Conservation (phyloP, 495 filamentous ascomycete species). For the Zalerion maritima region DNA sequence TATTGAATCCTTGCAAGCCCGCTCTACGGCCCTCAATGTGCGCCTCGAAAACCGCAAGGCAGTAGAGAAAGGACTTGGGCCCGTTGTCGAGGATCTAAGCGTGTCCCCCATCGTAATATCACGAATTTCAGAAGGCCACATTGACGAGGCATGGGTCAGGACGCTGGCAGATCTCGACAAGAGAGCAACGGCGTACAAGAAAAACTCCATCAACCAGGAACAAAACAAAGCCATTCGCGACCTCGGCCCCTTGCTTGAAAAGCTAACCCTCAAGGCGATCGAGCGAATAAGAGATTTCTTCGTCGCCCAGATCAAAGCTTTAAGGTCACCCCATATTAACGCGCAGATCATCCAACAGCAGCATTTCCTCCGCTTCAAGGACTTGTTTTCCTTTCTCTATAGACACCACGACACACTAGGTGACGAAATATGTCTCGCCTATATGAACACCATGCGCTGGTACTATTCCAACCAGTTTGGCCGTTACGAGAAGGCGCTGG, state of each 20-base stretch:
- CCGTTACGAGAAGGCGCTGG: constrained; percentile 69
- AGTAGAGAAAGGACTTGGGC: constrained; percentile 78
- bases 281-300: constrained; percentile 89
- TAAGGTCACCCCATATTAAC: constrained; percentile 89
- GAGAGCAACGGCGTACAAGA: constrained; percentile 56
- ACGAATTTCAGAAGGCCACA: constrained; percentile 71
- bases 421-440: constrained; percentile 81
- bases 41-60: constrained; percentile 76
- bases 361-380: constrained; percentile 72
- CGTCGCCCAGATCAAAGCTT: constrained; percentile 81
- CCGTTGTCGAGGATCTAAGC: constrained; percentile 81
- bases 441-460: constrained; percentile 98
- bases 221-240: constrained; percentile 66
- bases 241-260: constrained; percentile 67
- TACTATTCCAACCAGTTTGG: constrained; percentile 89
- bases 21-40: constrained; percentile 72
- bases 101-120: constrained; percentile 69
- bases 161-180: constrained; percentile 74
- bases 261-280: constrained; percentile 76
- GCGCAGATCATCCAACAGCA: constrained; percentile 91
- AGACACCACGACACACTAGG: constrained; percentile 64
- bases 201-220: constrained; percentile 40
- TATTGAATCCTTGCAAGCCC: constrained; percentile 81
- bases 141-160: constrained; percentile 83
- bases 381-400: constrained; percentile 71